Conservation (phyloP, 2,329 filamentous ascomycete species). For the Phyllosticta citriasiana region DNA sequence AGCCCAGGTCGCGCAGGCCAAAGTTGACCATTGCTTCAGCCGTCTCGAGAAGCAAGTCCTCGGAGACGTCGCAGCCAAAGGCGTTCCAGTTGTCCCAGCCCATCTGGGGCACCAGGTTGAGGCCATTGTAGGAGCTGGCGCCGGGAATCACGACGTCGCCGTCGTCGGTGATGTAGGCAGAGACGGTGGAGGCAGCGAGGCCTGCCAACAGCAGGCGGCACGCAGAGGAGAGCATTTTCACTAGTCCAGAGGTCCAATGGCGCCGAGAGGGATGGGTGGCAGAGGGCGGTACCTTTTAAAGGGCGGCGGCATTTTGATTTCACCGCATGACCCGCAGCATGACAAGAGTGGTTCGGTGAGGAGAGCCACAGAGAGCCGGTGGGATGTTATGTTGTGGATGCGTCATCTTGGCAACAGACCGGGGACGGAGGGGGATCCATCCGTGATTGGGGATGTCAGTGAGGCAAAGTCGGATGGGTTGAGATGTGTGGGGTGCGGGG, state of each 20-base stretch:
- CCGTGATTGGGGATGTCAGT: not conserved
- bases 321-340: not conserved
- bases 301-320: not conserved
- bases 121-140: conserved; percentile 24
- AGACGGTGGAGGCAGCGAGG: not conserved
- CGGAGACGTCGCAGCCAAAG: conserved; percentile 38
- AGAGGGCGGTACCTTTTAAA: not conserved
- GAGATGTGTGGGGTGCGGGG: not conserved
- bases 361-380: not conserved
- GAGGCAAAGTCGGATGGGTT: not conserved
- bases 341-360: not conserved
- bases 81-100: conserved; percentile 28
- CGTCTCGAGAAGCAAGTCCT: conserved; percentile 36
- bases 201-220: not conserved
- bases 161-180: not conserved
- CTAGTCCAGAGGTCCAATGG: not conserved
- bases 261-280: not conserved
- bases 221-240: not conserved
- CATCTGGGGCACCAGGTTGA: conserved; percentile 29
- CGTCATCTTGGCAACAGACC: not conserved
- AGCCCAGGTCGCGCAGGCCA: conserved; percentile 40
- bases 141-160: conserved; percentile 15
- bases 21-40: conserved; percentile 36
- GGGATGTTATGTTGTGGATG: not conserved
- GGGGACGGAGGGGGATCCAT: not conserved